A percentile compares a stretch with the other conserved stretches of the same genome.
These are phyloP conservation scores for Artemisia tridentata DNA, from an alignment of 129 eudicot species.

Conservation along the genomic window DNA sequence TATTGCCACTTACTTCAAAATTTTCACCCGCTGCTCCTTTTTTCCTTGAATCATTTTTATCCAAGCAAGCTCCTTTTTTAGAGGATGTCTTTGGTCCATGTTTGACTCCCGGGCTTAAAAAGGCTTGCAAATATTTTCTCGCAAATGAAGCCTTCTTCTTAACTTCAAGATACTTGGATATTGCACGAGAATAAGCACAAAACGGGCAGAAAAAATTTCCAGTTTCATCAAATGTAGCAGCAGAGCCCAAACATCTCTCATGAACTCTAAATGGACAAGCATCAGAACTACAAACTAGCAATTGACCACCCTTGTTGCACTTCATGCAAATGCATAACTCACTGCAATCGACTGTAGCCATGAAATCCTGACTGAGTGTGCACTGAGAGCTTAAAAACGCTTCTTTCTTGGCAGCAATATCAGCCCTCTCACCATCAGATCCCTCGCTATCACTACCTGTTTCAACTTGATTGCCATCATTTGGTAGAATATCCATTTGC, in stretches of 20 bases:
- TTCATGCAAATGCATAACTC: constrained; percentile 55
- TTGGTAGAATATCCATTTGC: constrained; percentile 1
- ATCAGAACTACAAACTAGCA: constrained; percentile 57
- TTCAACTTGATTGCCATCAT: constrained; percentile 13
- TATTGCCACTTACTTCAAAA: constrained; percentile 25
- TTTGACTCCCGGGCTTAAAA: constrained; percentile 34
- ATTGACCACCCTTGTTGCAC: constrained; percentile 55
- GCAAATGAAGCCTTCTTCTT: constrained; percentile 56
- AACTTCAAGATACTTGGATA: constrained; percentile 49
- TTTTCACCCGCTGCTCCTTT: constrained; percentile 22
- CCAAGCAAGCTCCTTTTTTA: constrained; percentile 15
- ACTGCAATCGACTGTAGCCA: constrained; percentile 38
- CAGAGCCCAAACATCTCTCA: constrained; percentile 58
- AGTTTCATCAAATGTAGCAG: constrained; percentile 42
- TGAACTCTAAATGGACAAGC: constrained; percentile 68
- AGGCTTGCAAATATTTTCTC: constrained; percentile 51
- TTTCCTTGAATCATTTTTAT: constrained; percentile 23
- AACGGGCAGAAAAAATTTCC: constrained; percentile 76
- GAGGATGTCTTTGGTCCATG: constrained; percentile 21
- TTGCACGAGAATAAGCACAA: constrained; percentile 80
- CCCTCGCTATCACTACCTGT: constrained; percentile 24
- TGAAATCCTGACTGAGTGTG: constrained; percentile 46
- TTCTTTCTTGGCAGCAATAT: constrained; percentile 40
- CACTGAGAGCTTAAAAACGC: constrained; percentile 53
- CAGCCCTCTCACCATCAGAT: constrained; percentile 21